Evolutionary conservation across 495 filamentous ascomycete genomes (phyloP), one percentile per base, ranked within the genome.

Genomic region (Parachaetomium inaequale): DNA sequence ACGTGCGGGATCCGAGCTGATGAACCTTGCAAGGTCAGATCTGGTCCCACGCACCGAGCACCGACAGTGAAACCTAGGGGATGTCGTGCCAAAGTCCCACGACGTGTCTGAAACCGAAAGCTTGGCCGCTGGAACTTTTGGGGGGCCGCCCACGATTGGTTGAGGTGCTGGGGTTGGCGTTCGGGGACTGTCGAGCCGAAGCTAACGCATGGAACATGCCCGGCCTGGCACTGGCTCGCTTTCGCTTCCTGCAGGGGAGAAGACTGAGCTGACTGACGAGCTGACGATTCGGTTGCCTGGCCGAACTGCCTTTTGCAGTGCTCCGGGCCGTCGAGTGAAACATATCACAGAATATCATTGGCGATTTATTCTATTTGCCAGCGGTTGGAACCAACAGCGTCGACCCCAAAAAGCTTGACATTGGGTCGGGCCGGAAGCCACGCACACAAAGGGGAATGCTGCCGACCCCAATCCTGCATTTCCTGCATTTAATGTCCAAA

Each of bases 41-140:
- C 10, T 15, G 12, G 14, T 15, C 36, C 4, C 36, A 40, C 14
- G 2, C 36, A 4, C 36, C 36, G 17, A 40, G 36, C n/a, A 40
- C 36, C 10, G 31, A 38, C 31, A 31, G 53, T 43, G 36, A 54
- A 54, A 54, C 31, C 21, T 10, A 36, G 25, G 8, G n/a, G 12
- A 55, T 55, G 14, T 28, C 14, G 34, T 42, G 34, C 7, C 12
- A 55, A 42, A 43, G 21, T 42, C 42, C 42, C 42, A 46, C 19
- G n/a, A 46, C 42, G 15, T 46, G 42, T 54, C 51, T 54, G 51
- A 54, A 54, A 54, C 51, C 8, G 12, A n/a, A 38, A 54, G 21
- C 32, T 54, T 21, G 51, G 19, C 29, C 17, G 51, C 19, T 38
- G 49, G 49, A 52, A 52, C 49, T 52, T 52, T 7, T 32, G 14